A percentile compares a stretch with the other conserved stretches of the same genome.
Evolutionary conservation across 2,329 filamentous ascomycete species (phyloP).

Genomic region (Penicillium sp.): DNA sequence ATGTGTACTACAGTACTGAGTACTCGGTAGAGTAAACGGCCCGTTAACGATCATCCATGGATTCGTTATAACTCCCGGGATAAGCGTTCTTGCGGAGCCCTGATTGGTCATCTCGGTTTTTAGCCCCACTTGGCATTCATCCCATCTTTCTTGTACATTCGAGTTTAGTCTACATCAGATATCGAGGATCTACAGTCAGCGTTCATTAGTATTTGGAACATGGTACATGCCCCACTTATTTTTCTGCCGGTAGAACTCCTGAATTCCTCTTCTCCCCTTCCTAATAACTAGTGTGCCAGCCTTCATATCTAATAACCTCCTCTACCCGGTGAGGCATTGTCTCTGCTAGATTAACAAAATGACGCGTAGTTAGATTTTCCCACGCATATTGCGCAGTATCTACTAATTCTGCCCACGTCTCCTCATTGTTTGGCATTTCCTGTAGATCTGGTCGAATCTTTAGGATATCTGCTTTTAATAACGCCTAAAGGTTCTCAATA

Average conservation of each 20-base stretch:
- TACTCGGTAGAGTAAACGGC: background rate
- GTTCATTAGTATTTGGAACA: too few species aligned
- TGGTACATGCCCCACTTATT: too few species aligned
- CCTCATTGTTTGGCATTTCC: constrained; percentile 9
- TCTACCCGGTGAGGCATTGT: constrained; percentile 8
- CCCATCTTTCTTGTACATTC: background rate
- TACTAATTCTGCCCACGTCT: constrained; percentile 7
- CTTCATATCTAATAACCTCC: constrained; percentile 6
- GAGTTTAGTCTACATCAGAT: too few species aligned
- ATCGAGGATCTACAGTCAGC: too few species aligned
- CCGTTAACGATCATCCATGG: background rate
- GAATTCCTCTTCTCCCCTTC: background rate
- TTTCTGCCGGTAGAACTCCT: background rate
- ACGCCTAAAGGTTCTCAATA: constrained; percentile 28
- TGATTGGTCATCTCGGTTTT: background rate
- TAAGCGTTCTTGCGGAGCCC: background rate
- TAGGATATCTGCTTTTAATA: constrained; percentile 21
- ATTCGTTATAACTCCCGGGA: background rate
- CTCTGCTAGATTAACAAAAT: constrained; percentile 7
- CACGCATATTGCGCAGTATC: background rate
- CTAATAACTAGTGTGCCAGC: constrained; percentile 12
- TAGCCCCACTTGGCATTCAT: background rate
- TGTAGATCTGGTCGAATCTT: constrained; percentile 18
- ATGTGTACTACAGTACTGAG: too few species aligned
- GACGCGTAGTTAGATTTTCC: background rate